Evolutionary conservation across 1,284 basidiomycete species (phyloP).

Genomic region (Malassezia vespertilionis): DNA sequence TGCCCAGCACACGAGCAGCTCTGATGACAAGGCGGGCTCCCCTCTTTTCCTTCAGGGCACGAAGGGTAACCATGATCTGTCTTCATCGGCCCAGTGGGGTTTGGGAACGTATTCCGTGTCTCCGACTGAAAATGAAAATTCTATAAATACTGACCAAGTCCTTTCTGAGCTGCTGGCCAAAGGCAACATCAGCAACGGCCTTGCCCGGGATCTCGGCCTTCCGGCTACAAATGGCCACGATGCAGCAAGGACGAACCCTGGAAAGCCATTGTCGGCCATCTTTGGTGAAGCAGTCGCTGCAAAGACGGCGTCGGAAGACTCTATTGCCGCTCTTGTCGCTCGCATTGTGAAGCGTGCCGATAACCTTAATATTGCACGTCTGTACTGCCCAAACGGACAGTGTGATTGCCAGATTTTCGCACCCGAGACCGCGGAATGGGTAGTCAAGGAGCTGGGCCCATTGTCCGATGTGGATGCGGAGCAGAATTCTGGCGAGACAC

Average conservation of each 20-base stretch:
- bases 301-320: conserved; percentile 42
- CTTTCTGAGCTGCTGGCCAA: conserved; percentile 5
- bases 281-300: conserved; percentile 42
- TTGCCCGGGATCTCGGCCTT: conserved; percentile 12
- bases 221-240: neutral
- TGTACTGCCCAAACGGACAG: conserved; percentile 41
- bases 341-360: conserved; percentile 34
- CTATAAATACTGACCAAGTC: conserved; percentile 4
- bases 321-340: conserved; percentile 36
- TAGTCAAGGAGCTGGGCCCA: conserved; percentile 35
- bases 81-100: neutral
- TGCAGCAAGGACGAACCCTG: conserved; percentile 18
- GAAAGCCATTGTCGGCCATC: conserved; percentile 24
- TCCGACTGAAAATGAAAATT: neutral
- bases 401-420: conserved; percentile 35
- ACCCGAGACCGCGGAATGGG: conserved; percentile 30
- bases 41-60: no score
- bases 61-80: neutral
- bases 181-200: conserved; percentile 1
- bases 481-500: no score
- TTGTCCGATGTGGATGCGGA: conserved; percentile 19
- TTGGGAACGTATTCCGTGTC: neutral
- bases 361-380: conserved; percentile 30
- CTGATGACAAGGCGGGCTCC: neutral
- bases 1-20: neutral